Percentiles rank a stretch among this genome's conserved stretches.
Evolutionary conservation across 345 rosid species (phyloP).

Genomic region (Lepidium africanum): DNA sequence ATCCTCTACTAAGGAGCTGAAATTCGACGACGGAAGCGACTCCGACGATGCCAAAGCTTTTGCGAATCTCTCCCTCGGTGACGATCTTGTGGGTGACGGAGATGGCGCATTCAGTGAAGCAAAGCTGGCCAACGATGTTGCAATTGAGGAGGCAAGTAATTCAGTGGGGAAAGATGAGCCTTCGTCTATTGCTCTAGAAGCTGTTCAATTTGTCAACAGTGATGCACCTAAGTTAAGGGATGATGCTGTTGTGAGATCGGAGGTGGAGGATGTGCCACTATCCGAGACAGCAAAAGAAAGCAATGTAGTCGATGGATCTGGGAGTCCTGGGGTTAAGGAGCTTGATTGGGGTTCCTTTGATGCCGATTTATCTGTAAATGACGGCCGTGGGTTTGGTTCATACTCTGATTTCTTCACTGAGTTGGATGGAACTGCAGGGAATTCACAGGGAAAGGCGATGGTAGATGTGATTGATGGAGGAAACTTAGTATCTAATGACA

Average conservation of each 20-base stretch:
- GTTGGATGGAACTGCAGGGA: conserved; percentile 35
- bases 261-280: not conserved
- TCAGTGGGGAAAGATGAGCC: conserved; percentile 11
- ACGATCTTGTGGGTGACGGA: conserved; percentile 23
- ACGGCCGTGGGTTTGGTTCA: conserved; percentile 53
- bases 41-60: conserved; percentile 55
- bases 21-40: conserved; percentile 35
- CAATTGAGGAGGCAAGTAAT: conserved; percentile 12
- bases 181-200: conserved; percentile 16
- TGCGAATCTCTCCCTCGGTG: conserved; percentile 46
- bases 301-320: conserved; percentile 30
- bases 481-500: conserved; percentile 16
- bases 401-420: conserved; percentile 70
- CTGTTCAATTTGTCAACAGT: conserved; percentile 12
- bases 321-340: conserved; percentile 54
- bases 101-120: conserved; percentile 22
- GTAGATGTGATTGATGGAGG: conserved; percentile 22
- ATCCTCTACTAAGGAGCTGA: conserved; percentile 14
- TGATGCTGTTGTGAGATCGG: conserved; percentile 24
- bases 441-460: conserved; percentile 32
- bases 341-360: conserved; percentile 83
- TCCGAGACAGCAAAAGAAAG: conserved; percentile 15
- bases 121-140: conserved; percentile 15
- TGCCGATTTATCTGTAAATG: conserved; percentile 47
- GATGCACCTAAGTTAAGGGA: conserved; percentile 14